phyloP scores from a whole-genome alignment of 768 basidiomycete genomes.

The Tylopilus felleus region DNA sequence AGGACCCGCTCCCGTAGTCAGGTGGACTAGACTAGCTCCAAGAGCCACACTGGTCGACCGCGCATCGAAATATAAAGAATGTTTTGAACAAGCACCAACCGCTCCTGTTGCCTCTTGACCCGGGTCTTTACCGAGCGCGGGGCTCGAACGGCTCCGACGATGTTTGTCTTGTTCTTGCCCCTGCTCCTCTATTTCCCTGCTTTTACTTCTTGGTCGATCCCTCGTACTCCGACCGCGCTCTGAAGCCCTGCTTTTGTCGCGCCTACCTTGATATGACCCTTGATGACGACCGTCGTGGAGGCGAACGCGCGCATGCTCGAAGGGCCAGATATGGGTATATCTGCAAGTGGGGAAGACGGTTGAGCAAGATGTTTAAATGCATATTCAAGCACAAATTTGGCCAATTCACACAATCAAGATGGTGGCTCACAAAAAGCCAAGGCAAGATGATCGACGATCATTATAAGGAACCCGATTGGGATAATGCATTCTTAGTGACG shows the following conservation, averaged over 20 bases:
- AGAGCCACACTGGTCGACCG: not conserved
- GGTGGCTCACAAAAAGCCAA: not conserved
- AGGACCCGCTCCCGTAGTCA: not conserved
- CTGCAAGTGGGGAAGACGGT: slow-evolving; percentile 35
- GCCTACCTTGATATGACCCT: slow-evolving; percentile 28
- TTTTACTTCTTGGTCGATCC: slow-evolving; percentile 8
- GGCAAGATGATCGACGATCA: not conserved
- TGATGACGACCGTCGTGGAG: slow-evolving; percentile 42
- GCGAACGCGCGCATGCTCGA: slow-evolving; percentile 89
- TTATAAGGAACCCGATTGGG: not conserved
- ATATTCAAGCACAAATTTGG: not conserved
- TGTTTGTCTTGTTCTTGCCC: slow-evolving; percentile 6
- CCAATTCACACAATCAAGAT: not conserved
- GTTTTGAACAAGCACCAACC: not conserved
- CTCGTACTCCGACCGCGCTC: slow-evolving; percentile 16
- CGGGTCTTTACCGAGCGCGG: slow-evolving; percentile 2
- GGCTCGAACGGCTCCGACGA: slow-evolving; percentile 23
- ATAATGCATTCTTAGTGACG: not conserved
- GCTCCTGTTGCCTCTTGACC: not conserved
- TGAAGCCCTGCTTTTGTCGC: slow-evolving; percentile 16
- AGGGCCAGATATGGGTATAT: slow-evolving; percentile 97
- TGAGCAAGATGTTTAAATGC: slow-evolving; percentile 5
- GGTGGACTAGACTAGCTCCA: not conserved
- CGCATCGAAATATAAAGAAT: slow-evolving; percentile 9
- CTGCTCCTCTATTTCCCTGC: slow-evolving; percentile 1